Conservation (phyloP, 2,329 filamentous ascomycete species). For the Penicillium sp. region DNA sequence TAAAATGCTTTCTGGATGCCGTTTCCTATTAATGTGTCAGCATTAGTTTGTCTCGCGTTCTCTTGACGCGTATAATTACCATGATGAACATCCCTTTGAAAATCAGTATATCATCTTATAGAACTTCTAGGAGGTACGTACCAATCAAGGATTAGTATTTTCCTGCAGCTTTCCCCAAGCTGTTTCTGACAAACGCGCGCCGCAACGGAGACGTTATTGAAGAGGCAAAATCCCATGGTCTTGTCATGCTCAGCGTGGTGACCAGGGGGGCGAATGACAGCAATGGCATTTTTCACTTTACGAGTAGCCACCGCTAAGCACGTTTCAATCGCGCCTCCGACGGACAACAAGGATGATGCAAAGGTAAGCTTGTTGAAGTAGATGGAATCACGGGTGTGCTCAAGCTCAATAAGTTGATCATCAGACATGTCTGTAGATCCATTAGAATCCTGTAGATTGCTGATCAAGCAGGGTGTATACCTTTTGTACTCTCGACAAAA, state of each 20-base stretch:
- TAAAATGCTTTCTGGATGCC: constrained; percentile 97
- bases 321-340: constrained; percentile 93
- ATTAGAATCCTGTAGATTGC: constrained; percentile 22
- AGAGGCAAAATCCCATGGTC: constrained; percentile 94
- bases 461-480: constrained; percentile 34
- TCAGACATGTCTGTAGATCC: constrained; percentile 50
- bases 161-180: constrained; percentile 80
- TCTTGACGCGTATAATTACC: constrained; percentile 42
- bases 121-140: constrained; percentile 56
- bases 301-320: constrained; percentile 87
- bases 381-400: constrained; percentile 73
- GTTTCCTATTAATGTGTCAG: constrained; percentile 66
- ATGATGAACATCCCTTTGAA: constrained; percentile 68
- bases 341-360: constrained; percentile 79
- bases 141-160: constrained; percentile 93
- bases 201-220: constrained; percentile 96
- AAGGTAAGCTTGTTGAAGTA: constrained; percentile 85
- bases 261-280: constrained; percentile 90
- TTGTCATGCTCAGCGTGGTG: constrained; percentile 89
- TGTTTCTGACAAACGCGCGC: constrained; percentile 84
- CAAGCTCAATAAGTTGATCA: constrained; percentile 71
- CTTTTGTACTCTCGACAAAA: constrained; percentile 70
- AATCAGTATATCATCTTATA: constrained; percentile 25
- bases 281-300: constrained; percentile 90
- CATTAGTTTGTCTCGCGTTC: neutral